A percentile compares a stretch with the other conserved stretches of the same genome.
Conservation (phyloP, 495 filamentous ascomycete genomes). For the Penicillium manginii region DNA sequence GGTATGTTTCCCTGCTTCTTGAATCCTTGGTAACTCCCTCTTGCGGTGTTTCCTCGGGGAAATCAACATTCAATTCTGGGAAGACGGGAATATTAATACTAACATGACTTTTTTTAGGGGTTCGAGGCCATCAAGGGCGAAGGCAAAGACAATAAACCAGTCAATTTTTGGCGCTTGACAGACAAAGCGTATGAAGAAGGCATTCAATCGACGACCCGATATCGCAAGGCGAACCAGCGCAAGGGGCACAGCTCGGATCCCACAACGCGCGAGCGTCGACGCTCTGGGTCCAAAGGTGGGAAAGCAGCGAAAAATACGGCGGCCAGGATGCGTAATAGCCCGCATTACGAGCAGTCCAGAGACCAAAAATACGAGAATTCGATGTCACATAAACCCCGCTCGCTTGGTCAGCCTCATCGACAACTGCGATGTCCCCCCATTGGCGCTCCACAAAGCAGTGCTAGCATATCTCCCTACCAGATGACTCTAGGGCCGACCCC, state of each 20-base stretch:
- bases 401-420: conserved; percentile 15
- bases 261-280: conserved; percentile 54
- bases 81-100: background rate
- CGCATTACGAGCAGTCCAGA: conserved; percentile 27
- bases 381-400: conserved; percentile 9
- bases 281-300: conserved; percentile 60
- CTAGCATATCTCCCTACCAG: background rate
- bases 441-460: background rate
- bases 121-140: conserved; percentile 62
- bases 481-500: background rate
- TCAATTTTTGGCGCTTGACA: conserved; percentile 69
- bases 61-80: background rate
- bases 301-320: conserved; percentile 48
- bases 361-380: conserved; percentile 22
- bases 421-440: background rate
- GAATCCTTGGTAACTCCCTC: conserved; percentile 2
- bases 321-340: conserved; percentile 26
- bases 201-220: conserved; percentile 76
- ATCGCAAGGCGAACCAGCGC: conserved; percentile 58
- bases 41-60: background rate
- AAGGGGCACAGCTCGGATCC: conserved; percentile 45
- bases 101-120: conserved; percentile 49
- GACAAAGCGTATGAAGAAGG: conserved; percentile 62
- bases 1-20: conserved; percentile 55
- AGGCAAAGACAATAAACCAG: conserved; percentile 57